Conservation (phyloP, 2,329 filamentous ascomycete genomes). For the Akanthomyces uredinophilus region DNA sequence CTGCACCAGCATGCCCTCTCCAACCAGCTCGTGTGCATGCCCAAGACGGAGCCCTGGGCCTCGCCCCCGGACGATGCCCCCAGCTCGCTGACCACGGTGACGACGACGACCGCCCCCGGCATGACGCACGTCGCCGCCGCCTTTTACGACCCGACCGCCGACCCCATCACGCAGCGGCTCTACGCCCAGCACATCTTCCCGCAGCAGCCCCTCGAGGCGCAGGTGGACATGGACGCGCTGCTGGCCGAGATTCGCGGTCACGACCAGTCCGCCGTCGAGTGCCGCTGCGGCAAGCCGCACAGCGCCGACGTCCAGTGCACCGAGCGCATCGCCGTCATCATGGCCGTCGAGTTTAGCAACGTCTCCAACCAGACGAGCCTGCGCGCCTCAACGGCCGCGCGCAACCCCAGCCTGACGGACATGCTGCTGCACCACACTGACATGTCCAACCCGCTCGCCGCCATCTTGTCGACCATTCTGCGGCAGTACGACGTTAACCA, state of each 20-base stretch:
- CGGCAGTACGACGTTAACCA: conserved; percentile 21
- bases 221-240: conserved; percentile 2
- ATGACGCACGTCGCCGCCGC: conserved; percentile 5
- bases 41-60: background rate
- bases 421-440: conserved; percentile 22
- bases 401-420: conserved; percentile 21
- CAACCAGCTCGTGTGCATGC: background rate
- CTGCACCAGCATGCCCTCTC: background rate
- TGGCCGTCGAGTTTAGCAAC: conserved; percentile 23
- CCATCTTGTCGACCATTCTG: conserved; percentile 21
- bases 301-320: conserved; percentile 20
- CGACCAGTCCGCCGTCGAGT: conserved; percentile 18
- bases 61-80: background rate
- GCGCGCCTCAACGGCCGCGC: conserved; percentile 19
- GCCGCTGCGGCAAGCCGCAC: conserved; percentile 24
- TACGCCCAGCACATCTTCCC: background rate
- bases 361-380: conserved; percentile 20
- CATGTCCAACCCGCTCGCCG: conserved; percentile 20
- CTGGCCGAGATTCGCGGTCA: background rate
- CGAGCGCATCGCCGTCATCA: conserved; percentile 22
- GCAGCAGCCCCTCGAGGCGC: background rate
- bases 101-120: conserved; percentile 14
- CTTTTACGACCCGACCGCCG: background rate
- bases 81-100: background rate
- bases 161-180: background rate